Evolutionary conservation across 495 filamentous ascomycete genomes (phyloP).

Genomic region (Penicillium herquei): DNA sequence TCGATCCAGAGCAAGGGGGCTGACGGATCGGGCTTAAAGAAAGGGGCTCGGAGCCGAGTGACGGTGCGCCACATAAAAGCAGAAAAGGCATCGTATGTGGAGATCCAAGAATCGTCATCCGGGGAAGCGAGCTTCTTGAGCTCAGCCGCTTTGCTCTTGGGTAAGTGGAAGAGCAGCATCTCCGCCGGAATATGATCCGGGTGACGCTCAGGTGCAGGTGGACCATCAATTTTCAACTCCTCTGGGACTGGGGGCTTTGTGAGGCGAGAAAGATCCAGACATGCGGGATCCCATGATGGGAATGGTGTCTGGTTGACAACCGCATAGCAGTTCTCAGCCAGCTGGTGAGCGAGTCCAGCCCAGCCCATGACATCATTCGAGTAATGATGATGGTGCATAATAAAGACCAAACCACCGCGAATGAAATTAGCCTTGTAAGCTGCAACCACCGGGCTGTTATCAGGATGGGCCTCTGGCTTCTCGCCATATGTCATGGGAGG

Average conservation of each 20-base stretch:
- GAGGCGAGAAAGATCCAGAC: slow-evolving; percentile 34
- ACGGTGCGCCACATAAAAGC: slow-evolving; percentile 39
- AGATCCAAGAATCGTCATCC: slow-evolving; percentile 33
- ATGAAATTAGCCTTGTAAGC: slow-evolving; percentile 45
- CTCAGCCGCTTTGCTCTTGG: slow-evolving; percentile 40
- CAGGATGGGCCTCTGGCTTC: slow-evolving; percentile 36
- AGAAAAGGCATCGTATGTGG: slow-evolving; percentile 42
- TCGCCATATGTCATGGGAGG: slow-evolving; percentile 40
- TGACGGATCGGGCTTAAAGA: slow-evolving; percentile 27
- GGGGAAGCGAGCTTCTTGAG: slow-evolving; percentile 37
- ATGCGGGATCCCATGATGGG: slow-evolving; percentile 33
- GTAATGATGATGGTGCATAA: slow-evolving; percentile 45
- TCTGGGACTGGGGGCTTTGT: slow-evolving; percentile 15
- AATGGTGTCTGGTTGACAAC: slow-evolving; percentile 26
- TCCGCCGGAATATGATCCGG: slow-evolving; percentile 24
- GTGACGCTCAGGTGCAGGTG: slow-evolving; percentile 25
- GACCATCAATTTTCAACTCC: slow-evolving; percentile 27
- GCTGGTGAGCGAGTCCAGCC: slow-evolving; percentile 34
- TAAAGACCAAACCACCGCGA: slow-evolving; percentile 40
- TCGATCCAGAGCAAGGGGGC: slow-evolving; percentile 30
- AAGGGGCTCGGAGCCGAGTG: slow-evolving; percentile 28
- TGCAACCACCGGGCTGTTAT: slow-evolving; percentile 29
- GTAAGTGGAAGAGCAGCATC: slow-evolving; percentile 39
- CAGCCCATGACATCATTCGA: slow-evolving; percentile 44
- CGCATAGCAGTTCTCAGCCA: slow-evolving; percentile 44